A percentile compares a stretch with the other conserved stretches of the same genome.
Evolutionary conservation across 202 grass and related monocot genomes (phyloP).

Genomic region (Alloteropsis angusta): DNA sequence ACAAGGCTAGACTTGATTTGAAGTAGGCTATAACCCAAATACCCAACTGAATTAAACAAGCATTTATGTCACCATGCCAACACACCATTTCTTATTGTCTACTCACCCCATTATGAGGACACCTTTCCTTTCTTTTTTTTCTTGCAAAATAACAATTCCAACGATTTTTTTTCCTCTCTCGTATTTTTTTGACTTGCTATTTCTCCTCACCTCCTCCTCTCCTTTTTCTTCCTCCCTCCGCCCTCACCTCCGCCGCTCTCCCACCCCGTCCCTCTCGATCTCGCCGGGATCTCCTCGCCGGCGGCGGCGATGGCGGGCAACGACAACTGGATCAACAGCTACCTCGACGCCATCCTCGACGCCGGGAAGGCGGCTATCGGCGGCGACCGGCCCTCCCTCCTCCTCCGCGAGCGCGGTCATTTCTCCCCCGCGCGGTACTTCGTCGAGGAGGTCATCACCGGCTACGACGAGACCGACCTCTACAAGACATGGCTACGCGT

Average conservation of each 20-base stretch:
- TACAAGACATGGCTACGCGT: constrained; percentile 92
- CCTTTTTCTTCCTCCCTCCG: neutral
- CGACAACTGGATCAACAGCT: constrained; percentile 81
- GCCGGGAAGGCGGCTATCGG: constrained; percentile 50
- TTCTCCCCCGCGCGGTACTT: constrained; percentile 90
- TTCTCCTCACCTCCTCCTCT: constrained; percentile 19
- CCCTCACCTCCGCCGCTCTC: constrained; percentile 2
- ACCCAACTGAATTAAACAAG: neutral
- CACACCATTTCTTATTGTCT: neutral
- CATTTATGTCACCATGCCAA: neutral
- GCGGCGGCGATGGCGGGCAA: constrained; percentile 54
- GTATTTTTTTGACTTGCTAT: neutral
- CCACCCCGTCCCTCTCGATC: neutral
- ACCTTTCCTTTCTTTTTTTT: neutral
- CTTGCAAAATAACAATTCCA: neutral
- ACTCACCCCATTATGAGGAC: neutral
- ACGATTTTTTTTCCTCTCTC: neutral
- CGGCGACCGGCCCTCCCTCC: constrained; percentile 57
- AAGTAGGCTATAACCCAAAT: neutral
- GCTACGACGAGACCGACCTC: constrained; percentile 88
- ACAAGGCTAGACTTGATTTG: too few species aligned
- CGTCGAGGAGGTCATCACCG: constrained; percentile 94
- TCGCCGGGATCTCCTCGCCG: constrained; percentile 17
- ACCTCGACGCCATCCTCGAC: constrained; percentile 69
- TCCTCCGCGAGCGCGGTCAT: constrained; percentile 74